Base-by-base conservation (phyloP, 2,329 filamentous ascomycete species). In the Sporothrix protearum region DNA sequence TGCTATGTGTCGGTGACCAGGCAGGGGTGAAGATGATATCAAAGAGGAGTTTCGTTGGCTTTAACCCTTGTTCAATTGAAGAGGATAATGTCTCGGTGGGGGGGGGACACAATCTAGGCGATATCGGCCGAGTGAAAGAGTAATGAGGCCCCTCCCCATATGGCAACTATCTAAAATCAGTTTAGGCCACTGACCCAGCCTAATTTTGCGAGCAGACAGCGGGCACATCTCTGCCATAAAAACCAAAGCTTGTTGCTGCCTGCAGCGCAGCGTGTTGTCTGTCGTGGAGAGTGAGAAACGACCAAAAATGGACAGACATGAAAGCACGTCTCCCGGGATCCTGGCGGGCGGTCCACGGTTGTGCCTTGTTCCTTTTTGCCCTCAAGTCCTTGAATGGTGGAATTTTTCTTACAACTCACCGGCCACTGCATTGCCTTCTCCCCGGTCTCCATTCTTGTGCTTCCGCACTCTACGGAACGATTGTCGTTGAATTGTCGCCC, bases 371-470 rank as follows among this genome's bases (percentile, higher is more conserved):
- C 8, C 33, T 47, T 30, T 42, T 14, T 45, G 10, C 2, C 42
- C 19, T 45, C 14, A 6, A 19, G 42, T 45, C 42, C 42, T 45
- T 19, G 42, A 45, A 16, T 2, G 6, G 19, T 45, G 16, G 7
- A n/a, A 22, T 3, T 67, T 49, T 42, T 36, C 25, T 8, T 30
- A 36, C 55, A 25, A 36, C 16, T 28, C 22, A 22, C 36, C 22
- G 49, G 49, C 14, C 49, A 53, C 49, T 53, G 49, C 49, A 53
- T 53, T 22, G 12, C 49, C 12, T 28, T 25, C 36, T 25, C 36
- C 39, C 39, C 25, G 61, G 39, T 28, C 39, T 66, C 36, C 36
- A 39, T 63, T 66, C 61, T 49, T 67, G 25, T 66, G 25, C 63
- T n/a, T 49, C 25, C 42, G 57, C 25, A 49, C 42, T 19, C 16